phyloP scores from a whole-genome alignment of 179 eudicot genomes.

The Silene noctiflora region DNA sequence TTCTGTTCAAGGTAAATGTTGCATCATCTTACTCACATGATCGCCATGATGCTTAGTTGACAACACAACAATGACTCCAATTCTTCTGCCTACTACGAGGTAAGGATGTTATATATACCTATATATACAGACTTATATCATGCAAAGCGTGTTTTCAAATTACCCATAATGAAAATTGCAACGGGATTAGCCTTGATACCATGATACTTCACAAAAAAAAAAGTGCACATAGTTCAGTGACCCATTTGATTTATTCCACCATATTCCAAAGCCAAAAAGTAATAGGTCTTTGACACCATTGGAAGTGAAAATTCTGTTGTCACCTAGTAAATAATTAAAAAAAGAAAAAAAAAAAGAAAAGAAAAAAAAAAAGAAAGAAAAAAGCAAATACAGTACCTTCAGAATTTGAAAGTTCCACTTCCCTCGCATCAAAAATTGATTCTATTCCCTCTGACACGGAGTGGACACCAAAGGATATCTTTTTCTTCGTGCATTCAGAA shows the following conservation, averaged over 20 bases:
- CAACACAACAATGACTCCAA: background rate
- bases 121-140: background rate
- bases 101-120: background rate
- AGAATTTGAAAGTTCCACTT: constrained; percentile 42
- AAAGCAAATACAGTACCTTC: constrained; percentile 34
- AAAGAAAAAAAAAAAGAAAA: background rate
- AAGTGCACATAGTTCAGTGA: background rate
- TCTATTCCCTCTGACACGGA: constrained; percentile 65
- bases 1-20: constrained; percentile 5
- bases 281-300: background rate
- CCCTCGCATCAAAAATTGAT: constrained; percentile 68
- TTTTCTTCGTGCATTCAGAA: constrained; percentile 51
- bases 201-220: background rate
- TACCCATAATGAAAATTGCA: background rate
- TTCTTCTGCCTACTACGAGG: background rate
- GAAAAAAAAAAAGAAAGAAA: background rate
- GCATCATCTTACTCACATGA: background rate
- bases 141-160: background rate
- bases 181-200: background rate
- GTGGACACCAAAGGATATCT: constrained; percentile 48
- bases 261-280: background rate
- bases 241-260: background rate
- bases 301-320: background rate
- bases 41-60: background rate
- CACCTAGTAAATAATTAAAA: background rate